These are phyloP conservation scores for Pyrus betulifolia DNA, from an alignment of 306 rosid genomes.

Conservation along the genomic window DNA sequence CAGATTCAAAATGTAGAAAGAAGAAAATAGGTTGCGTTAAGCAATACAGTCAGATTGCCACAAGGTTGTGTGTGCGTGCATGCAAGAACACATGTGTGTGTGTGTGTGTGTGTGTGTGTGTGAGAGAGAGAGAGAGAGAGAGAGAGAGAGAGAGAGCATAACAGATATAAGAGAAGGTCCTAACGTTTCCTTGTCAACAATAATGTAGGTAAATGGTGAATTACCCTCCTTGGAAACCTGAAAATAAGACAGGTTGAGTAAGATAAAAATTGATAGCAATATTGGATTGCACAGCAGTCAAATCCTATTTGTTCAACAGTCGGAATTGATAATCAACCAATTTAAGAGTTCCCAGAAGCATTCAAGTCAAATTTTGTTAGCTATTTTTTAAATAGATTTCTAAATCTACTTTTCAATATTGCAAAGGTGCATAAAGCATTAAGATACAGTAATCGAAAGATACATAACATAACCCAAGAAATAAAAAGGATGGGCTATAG, in stretches of 20 bases:
- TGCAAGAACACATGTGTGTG: not conserved
- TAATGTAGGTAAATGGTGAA: constrained; percentile 80
- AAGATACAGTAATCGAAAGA: not conserved
- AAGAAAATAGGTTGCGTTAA: not conserved
- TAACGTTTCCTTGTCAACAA: constrained; percentile 87
- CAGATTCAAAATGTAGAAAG: not conserved
- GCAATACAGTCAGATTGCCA: not conserved
- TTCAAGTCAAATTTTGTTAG: not conserved
- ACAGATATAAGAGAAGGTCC: constrained; percentile 13
- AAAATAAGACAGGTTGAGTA: constrained; percentile 16
- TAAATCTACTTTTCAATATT: no score
- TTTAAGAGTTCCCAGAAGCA: not conserved
- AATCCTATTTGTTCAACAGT: not conserved
- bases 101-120: no score
- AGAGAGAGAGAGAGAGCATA: not conserved
- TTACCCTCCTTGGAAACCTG: constrained; percentile 79
- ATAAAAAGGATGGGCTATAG: not conserved
- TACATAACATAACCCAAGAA: not conserved
- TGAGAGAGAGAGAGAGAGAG: not conserved
- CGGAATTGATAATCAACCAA: not conserved
- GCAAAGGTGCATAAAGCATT: not conserved
- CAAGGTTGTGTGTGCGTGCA: not conserved
- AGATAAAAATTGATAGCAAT: not conserved
- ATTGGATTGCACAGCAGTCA: not conserved
- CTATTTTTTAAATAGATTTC: no score